Percentiles rank a stretch among this genome's conserved stretches.
phyloP scores from a whole-genome alignment of 73 alveolate species.

The Blepharisma stoltei region DNA sequence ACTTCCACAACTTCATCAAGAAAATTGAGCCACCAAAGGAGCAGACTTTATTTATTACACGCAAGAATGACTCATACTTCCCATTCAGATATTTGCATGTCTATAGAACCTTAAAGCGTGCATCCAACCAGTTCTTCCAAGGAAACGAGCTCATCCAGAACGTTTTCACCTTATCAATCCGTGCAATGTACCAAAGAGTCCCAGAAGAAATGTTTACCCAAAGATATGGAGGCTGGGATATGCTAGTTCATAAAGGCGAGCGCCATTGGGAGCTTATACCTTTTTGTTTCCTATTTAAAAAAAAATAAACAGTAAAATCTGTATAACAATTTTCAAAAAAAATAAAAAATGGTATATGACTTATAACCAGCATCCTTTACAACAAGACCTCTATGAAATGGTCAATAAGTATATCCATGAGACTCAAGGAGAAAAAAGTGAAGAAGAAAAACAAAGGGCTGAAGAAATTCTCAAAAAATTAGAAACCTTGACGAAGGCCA shows the following conservation, averaged over 20 bases:
- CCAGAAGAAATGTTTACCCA: constrained; percentile 13
- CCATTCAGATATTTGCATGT: constrained; percentile 20
- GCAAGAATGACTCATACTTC: constrained; percentile 24
- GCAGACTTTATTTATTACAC: constrained; percentile 21
- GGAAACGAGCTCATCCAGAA: constrained; percentile 4
- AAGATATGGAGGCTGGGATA: constrained; percentile 25
- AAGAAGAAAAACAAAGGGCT: neutral
- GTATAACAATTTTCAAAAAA: too few relatives aligned
- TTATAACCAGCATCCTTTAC: constrained; percentile 31
- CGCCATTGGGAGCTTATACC: constrained; percentile 30
- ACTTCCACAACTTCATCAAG: constrained; percentile 30
- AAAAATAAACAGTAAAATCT: too few relatives aligned
- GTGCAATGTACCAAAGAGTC: neutral
- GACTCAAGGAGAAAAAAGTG: constrained; percentile 23
- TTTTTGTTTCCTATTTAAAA: too few relatives aligned
- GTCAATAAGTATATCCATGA: constrained; percentile 17
- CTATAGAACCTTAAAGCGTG: constrained; percentile 28
- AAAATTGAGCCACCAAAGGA: constrained; percentile 26
- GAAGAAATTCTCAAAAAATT: neutral
- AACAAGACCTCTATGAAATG: constrained; percentile 27
- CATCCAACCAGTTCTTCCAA: constrained; percentile 28
- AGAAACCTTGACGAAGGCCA: neutral
- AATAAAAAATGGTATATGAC: too few relatives aligned
- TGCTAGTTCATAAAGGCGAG: constrained; percentile 33
- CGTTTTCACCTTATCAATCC: neutral